Evolutionary conservation across 208 protist species (phyloP).

Genomic region (Crithidia acanthocephali): DNA sequence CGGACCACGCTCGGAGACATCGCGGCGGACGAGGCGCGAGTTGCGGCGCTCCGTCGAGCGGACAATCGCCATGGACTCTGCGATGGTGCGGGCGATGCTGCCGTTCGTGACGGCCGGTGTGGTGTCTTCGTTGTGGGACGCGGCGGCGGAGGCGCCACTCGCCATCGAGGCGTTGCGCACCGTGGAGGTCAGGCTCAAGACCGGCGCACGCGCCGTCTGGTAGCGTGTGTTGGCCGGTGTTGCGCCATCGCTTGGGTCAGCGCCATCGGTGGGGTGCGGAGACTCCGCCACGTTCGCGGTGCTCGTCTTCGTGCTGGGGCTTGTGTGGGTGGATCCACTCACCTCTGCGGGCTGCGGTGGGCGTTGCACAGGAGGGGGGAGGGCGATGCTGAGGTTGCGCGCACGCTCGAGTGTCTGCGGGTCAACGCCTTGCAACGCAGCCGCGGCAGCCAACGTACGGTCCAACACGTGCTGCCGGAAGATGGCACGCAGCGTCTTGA

Average conservation of each 20-base stretch:
- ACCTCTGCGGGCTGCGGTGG: neutral
- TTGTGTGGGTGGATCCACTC: too few relatives aligned
- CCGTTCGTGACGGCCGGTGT: conserved; percentile 15
- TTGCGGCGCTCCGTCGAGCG: conserved; percentile 21
- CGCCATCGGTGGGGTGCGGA: neutral
- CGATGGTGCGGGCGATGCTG: conserved; percentile 25
- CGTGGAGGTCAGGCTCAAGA: neutral
- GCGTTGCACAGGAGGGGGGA: conserved; percentile 1
- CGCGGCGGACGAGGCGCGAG: conserved; percentile 8
- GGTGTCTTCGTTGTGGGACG: neutral
- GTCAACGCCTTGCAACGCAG: conserved; percentile 4
- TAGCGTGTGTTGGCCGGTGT: too few relatives aligned
- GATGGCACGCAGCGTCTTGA: conserved; percentile 37
- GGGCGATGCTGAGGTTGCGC: conserved; percentile 9
- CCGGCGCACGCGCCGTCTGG: neutral
- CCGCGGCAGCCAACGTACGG: conserved; percentile 30
- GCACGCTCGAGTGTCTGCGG: conserved; percentile 15
- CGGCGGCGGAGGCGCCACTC: neutral
- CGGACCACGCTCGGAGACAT: neutral
- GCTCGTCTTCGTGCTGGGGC: neutral
- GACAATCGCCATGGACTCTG: conserved; percentile 19
- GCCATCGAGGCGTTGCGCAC: neutral
- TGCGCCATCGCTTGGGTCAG: too few relatives aligned
- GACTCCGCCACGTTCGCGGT: too few relatives aligned
- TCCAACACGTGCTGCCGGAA: conserved; percentile 35